Conservation (phyloP, 495 filamentous ascomycete genomes). For the Aspergillus ostianus region DNA sequence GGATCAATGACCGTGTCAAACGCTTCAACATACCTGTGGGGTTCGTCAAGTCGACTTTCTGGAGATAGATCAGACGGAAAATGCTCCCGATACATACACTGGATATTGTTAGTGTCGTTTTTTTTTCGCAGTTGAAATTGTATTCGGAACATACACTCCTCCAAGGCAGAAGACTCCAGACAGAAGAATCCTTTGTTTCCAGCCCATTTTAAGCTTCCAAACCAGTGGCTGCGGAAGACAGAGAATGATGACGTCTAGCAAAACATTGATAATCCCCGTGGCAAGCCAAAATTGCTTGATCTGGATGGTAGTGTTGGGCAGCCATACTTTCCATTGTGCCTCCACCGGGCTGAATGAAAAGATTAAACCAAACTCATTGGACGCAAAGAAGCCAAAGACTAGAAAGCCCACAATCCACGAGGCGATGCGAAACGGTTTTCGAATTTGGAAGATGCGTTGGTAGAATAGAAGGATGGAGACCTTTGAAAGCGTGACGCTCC, state of each 20-base stretch:
- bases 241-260: neutral
- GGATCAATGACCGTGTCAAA: too few relatives aligned
- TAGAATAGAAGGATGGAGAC: conserved; percentile 4
- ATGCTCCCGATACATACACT: too few relatives aligned
- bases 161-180: conserved; percentile 2
- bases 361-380: neutral
- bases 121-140: neutral
- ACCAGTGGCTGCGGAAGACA: conserved; percentile 1
- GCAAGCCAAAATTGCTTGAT: neutral
- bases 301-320: conserved; percentile 1
- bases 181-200: neutral
- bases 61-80: too few relatives aligned
- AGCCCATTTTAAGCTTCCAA: conserved; percentile 1
- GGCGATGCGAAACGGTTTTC: neutral
- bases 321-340: conserved; percentile 3
- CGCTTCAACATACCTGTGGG: too few relatives aligned
- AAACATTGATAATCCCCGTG: neutral
- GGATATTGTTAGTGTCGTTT: too few relatives aligned
- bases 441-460: conserved; percentile 1
- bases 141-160: neutral
- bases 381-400: neutral
- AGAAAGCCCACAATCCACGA: neutral
- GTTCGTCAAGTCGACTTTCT: too few relatives aligned
- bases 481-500: neutral
- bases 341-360: conserved; percentile 1